Evolutionary conservation across 129 eudicot species (phyloP).

Genomic region (Pittosporum tobira): DNA sequence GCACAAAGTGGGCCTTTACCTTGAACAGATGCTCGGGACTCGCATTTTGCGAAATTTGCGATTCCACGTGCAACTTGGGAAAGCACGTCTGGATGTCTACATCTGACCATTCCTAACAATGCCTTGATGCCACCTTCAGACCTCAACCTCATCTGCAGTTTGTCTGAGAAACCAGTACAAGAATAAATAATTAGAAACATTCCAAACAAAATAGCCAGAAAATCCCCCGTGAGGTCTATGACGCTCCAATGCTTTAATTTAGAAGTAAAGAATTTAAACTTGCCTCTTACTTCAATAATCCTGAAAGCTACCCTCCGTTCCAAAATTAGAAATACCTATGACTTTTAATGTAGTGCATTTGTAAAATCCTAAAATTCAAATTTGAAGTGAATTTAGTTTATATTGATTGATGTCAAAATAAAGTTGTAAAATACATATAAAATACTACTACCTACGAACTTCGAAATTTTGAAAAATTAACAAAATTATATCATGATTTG

Average conservation of each 20-base stretch:
- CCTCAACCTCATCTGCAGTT: conserved; percentile 69
- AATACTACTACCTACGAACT: too few species aligned
- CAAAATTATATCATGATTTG: too few species aligned
- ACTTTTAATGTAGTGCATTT: too few species aligned
- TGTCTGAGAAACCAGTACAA: conserved; percentile 45
- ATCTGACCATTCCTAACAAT: conserved; percentile 85
- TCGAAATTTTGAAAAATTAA: too few species aligned
- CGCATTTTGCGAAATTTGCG: conserved; percentile 98
- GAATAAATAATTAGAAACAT: not conserved
- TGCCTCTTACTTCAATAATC: not conserved
- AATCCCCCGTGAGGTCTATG: not conserved
- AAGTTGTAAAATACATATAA: too few species aligned
- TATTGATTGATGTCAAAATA: too few species aligned
- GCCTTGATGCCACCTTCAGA: conserved; percentile 99
- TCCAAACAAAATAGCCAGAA: not conserved
- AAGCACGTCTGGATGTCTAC: conserved; percentile 95
- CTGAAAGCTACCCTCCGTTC: too few species aligned
- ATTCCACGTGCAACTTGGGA: conserved; percentile 99
- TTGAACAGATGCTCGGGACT: conserved; percentile 76
- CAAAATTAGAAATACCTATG: too few species aligned
- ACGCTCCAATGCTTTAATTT: not conserved
- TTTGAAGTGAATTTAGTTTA: too few species aligned
- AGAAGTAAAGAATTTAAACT: not conserved
- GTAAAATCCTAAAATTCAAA: too few species aligned
- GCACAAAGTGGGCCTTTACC: conserved; percentile 29